Evolutionary conservation across 768 basidiomycete genomes (phyloP), one percentile per base, ranked within the genome.

Genomic region (Auriscalpium vulgare): DNA sequence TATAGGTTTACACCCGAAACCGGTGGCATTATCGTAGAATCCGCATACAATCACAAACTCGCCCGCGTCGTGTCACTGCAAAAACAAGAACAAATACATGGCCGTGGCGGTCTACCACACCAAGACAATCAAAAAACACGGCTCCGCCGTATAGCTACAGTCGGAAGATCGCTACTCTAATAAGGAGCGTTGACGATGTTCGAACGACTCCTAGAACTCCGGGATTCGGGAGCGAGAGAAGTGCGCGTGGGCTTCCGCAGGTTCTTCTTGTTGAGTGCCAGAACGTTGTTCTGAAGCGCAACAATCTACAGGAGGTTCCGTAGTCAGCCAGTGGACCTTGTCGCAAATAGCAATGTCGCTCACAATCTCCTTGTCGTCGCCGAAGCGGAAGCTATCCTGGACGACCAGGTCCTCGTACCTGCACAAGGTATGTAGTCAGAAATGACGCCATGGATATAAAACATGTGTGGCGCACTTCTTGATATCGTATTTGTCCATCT

Each of bases 371-470:
- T 92, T 90, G 72, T 98, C 95, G 64, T 95, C 91, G 13, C 94
- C 95, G 66, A 95, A 98, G 72, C 87, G 91, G 83, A 99, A 99
- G 72, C 88, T 91, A 70, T 99, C 97, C 61, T 97, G 95, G 0
- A 98, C 94, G 56, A 98, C 94, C 47, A 81, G 78, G 64, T 95
- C 93, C 65, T 93, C 88, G 68, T 97, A 97, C 68, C 79, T 78
- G 66, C 19, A 60, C 35, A 34, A 43, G 45, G 37, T 47, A 47
- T 52, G 19, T 37, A 11, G 40, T 40, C 19, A 46, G 35, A 44
- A 17, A 23, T 2, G 37, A 36, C 10, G 54, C 8, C 29, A 29
- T 8, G 1, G 21, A 51, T 4, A 54, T n/a, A 16, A 47, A 14
- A 37, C n/a, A 48, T 21, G 19, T 51, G 37, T 5, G 44, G 36